These are phyloP conservation scores for Skeletonema costatum DNA, from an alignment of 108 stramenopile species.

Conservation along the genomic window DNA sequence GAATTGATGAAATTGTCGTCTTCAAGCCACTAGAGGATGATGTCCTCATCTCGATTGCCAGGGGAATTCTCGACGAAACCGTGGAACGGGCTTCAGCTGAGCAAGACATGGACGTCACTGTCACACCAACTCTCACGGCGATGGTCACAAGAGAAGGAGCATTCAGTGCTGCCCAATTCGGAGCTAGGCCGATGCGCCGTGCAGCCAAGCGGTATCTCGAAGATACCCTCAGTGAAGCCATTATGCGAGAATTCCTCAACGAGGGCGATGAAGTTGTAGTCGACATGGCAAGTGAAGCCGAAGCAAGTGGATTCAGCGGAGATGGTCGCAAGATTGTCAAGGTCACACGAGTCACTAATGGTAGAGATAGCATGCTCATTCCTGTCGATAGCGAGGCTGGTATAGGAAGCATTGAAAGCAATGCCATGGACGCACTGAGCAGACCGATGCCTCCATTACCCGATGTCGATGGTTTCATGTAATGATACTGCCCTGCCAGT, in stretches of 20 bases:
- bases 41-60: constrained; percentile 76
- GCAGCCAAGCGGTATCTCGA: constrained; percentile 76
- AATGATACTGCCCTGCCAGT: neutral
- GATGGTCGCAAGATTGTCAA: constrained; percentile 37
- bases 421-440: constrained; percentile 38
- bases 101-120: constrained; percentile 51
- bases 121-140: constrained; percentile 58
- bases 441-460: constrained; percentile 47
- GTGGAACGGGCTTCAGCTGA: constrained; percentile 54
- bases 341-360: constrained; percentile 38
- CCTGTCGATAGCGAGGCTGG: constrained; percentile 47
- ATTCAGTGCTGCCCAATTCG: constrained; percentile 58
- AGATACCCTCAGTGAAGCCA: constrained; percentile 74
- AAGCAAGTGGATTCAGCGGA: constrained; percentile 28
- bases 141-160: constrained; percentile 70
- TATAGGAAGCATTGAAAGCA: constrained; percentile 37
- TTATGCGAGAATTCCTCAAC: constrained; percentile 69
- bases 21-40: constrained; percentile 80
- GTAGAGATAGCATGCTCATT: constrained; percentile 50
- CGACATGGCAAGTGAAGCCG: constrained; percentile 37
- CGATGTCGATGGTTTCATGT: constrained; percentile 47
- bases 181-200: constrained; percentile 77
- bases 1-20: constrained; percentile 96
- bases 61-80: constrained; percentile 54
- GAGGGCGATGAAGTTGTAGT: constrained; percentile 66